These are phyloP conservation scores for Arachis monticola DNA, from an alignment of 331 rosid genomes.

Conservation along the genomic window DNA sequence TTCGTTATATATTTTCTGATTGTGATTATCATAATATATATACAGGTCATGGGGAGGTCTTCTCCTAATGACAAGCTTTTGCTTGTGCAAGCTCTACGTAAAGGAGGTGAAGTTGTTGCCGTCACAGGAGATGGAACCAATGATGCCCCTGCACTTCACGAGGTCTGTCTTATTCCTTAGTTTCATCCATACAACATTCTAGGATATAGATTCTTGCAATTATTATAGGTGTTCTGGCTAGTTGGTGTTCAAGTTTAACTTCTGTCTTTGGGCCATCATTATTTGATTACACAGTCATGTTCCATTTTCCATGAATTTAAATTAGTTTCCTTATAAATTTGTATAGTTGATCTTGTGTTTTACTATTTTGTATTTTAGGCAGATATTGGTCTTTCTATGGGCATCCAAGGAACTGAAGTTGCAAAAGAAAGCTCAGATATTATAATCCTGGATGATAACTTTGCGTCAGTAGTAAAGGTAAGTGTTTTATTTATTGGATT, in stretches of 20 bases:
- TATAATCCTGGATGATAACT: conserved; percentile 91
- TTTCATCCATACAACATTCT: conserved; percentile 22
- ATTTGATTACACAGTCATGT: conserved; percentile 31
- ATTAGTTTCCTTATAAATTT: conserved; percentile 32
- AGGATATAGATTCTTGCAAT: conserved; percentile 16
- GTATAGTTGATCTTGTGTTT: conserved; percentile 47
- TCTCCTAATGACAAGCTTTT: conserved; percentile 98
- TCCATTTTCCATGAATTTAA: conserved; percentile 10
- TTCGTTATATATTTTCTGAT: conserved; percentile 21
- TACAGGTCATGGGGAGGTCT: conserved; percentile 97
- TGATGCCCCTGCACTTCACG: conserved; percentile 99
- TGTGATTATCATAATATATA: conserved; percentile 30
- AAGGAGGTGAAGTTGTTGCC: conserved; percentile 91
- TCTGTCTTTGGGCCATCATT: conserved; percentile 13
- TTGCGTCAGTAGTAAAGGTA: conserved; percentile 97
- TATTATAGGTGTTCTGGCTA: conserved; percentile 17
- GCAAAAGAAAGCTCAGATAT: conserved; percentile 99
- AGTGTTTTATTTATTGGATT: conserved; percentile 17
- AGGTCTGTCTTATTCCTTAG: conserved; percentile 66
- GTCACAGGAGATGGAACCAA: conserved; percentile 99
- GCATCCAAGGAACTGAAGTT: conserved; percentile 98
- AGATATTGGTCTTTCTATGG: conserved; percentile 99
- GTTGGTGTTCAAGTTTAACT: conserved; percentile 17
- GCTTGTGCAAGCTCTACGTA: conserved; percentile 98
- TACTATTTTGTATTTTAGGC: conserved; percentile 73